Evolutionary conservation across 108 stramenopile species (phyloP), one percentile per base, ranked within the genome.

Genomic region (Skeletonema potamos): DNA sequence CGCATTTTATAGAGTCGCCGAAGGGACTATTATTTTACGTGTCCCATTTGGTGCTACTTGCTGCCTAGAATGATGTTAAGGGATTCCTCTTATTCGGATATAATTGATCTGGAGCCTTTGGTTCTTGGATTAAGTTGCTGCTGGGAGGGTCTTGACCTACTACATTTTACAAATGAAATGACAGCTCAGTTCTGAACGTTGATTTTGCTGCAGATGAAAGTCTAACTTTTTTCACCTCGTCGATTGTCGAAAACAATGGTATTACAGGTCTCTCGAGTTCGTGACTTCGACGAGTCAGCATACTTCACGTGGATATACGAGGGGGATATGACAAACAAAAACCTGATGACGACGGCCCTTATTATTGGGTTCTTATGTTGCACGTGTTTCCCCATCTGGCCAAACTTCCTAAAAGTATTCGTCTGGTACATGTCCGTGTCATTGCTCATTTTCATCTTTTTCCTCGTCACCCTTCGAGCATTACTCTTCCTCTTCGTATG

Each of bases 301-400:
- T 96, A 94, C 82, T 99, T 96, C 82, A 93, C 95, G 32, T 99
- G 98, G 98, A 86, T 98, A 41, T 99, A 94, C 76, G 92, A 96
- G 68, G 98, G 98, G 24, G 90, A 96, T 67, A 97, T 94, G 83
- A 91, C 94, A 34, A 84, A 89, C 70, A 90, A 90, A 68, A 93
- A 99, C 83, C 54, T 99, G 7, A 92, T 97, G 91, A 97, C 98
- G 17, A 87, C 85, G 46, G 72, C 81, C 39, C 86, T 99, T 70
- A 97, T 99, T 62, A 75, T 92, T 36, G 96, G 96, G 9, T 96
- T 98, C 75, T 84, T 99, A 15, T 88, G 85, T 65, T 96, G 97
- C 79, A 96, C 95, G 12, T 97, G 96, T 85, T 97, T 97, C 83
- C 97, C 97, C 27, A 97, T 99, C 59, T 99, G 98, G 98, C 98